These are phyloP conservation scores for Coemansia sp. DNA, from an alignment of 192 early-diverging fungal species.

Conservation along the genomic window DNA sequence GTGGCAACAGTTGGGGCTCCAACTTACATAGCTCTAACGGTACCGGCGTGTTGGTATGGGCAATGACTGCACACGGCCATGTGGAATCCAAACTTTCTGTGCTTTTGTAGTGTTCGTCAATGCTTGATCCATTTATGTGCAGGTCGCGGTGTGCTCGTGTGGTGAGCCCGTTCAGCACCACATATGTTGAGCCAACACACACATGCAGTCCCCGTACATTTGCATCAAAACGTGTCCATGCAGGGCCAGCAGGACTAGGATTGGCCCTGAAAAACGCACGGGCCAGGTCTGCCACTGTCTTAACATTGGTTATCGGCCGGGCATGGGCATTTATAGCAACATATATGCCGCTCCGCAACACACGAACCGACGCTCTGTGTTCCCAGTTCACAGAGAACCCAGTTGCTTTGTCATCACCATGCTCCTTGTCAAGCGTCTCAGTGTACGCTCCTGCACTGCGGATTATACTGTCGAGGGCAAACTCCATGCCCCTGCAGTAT, in stretches of 20 bases:
- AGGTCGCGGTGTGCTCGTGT: background rate
- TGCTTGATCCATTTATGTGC: background rate
- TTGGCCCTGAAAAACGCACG: slow-evolving; percentile 4
- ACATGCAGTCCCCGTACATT: slow-evolving; percentile 6
- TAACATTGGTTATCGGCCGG: slow-evolving; percentile 7
- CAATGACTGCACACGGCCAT: slow-evolving; percentile 17
- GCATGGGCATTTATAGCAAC: slow-evolving; percentile 12
- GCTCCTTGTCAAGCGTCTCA: background rate
- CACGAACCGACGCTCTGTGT: slow-evolving; percentile 21
- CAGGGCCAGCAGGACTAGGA: background rate
- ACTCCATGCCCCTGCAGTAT: slow-evolving; percentile 18
- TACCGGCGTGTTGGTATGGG: background rate
- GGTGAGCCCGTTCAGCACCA: slow-evolving; percentile 2
- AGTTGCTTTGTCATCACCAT: background rate
- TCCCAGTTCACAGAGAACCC: slow-evolving; percentile 39
- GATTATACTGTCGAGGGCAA: slow-evolving; percentile 21
- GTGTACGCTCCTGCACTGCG: slow-evolving; percentile 2
- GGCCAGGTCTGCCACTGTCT: slow-evolving; percentile 8
- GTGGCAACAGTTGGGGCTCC: background rate
- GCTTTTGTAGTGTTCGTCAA: slow-evolving; percentile 11
- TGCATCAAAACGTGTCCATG: slow-evolving; percentile 14
- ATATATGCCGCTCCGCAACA: slow-evolving; percentile 2
- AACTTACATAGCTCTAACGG: slow-evolving; percentile 15
- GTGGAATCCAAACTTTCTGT: background rate
- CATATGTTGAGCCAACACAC: background rate